Evolutionary conservation across 306 rosid species (phyloP).

Genomic region (Mimosa pudica): DNA sequence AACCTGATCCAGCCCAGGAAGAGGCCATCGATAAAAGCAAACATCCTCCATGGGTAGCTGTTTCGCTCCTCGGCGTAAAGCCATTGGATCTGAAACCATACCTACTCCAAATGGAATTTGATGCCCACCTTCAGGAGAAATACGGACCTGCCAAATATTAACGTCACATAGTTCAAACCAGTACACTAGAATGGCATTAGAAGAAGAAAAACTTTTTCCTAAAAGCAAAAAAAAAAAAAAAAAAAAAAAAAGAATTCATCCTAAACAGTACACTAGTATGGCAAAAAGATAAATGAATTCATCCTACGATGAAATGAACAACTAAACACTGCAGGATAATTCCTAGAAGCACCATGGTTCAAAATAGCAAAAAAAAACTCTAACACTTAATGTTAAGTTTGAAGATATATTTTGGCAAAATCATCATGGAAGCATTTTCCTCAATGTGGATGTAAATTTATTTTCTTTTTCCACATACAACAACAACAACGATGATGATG

Average conservation of each 20-base stretch:
- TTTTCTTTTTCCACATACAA: neutral
- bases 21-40: constrained; percentile 92
- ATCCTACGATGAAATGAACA: neutral
- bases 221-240: neutral
- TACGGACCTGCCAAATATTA: constrained; percentile 60
- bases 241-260: no score
- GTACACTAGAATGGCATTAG: neutral
- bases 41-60: constrained; percentile 97
- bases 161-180: constrained; percentile 8
- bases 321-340: constrained; percentile 20
- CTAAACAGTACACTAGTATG: neutral
- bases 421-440: constrained; percentile 14
- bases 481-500: no score
- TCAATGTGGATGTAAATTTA: neutral
- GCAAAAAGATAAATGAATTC: constrained; percentile 1
- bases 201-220: neutral
- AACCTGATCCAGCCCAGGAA: constrained; percentile 91
- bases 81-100: constrained; percentile 94
- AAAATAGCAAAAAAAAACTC: constrained; percentile 20
- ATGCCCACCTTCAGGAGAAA: constrained; percentile 58
- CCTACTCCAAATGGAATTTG: constrained; percentile 87
- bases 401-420: constrained; percentile 8
- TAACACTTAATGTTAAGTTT: constrained; percentile 5
- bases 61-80: constrained; percentile 93
- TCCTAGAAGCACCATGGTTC: constrained; percentile 20